Evolutionary conservation across 345 rosid species (phyloP), one percentile per base, ranked within the genome.

Genomic region (Eucalyptus marginata): DNA sequence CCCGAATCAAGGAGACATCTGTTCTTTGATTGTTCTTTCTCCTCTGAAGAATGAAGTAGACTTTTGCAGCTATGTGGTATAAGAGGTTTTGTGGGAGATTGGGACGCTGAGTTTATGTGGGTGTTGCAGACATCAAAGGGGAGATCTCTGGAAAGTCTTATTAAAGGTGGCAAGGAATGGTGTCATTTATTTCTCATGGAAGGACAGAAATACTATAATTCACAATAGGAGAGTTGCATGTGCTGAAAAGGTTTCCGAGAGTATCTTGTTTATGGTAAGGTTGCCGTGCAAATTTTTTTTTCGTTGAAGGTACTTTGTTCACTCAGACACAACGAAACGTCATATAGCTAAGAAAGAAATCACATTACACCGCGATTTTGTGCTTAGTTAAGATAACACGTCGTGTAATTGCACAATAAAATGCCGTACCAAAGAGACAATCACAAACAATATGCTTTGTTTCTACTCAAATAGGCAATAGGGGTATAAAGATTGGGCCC

Each of bases 271-370:
- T 25, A 27, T 22, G 27, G 59, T 56, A 20, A 56, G 59, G 59
- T 56, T 54, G 27, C 66, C 0, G 22, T 3, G 56, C 22, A 51
- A 16, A 3, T 16, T 51, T 17, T 50, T 49, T 15, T 50, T 50
- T 17, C 9, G 22, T 51, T 51, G 22, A 3, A 17, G 22, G 56
- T 17, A 17, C 56, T 51, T 17, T 51, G 1, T 51, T 51, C 56
- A 51, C 22, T 17, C 4, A 0, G 0, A 51, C 22, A 17, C 9
- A 51, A 51, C 2, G 1, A 51, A 51, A 17, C 2, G 4, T 17
- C 56, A 7, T 51, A 52, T 18, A 52, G 10, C 24, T 7, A 52
- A 52, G 24, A 52, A 52, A 52, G 56, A 18, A 52, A 52, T 52
- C 56, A 18, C 56, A 52, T 52, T 18, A 52, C 4, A 52, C 24